Percentiles rank a stretch among this genome's conserved stretches.
These are phyloP conservation scores for Trichophyton simii DNA, from an alignment of 2,329 filamentous ascomycete species.

Conservation along the genomic window DNA sequence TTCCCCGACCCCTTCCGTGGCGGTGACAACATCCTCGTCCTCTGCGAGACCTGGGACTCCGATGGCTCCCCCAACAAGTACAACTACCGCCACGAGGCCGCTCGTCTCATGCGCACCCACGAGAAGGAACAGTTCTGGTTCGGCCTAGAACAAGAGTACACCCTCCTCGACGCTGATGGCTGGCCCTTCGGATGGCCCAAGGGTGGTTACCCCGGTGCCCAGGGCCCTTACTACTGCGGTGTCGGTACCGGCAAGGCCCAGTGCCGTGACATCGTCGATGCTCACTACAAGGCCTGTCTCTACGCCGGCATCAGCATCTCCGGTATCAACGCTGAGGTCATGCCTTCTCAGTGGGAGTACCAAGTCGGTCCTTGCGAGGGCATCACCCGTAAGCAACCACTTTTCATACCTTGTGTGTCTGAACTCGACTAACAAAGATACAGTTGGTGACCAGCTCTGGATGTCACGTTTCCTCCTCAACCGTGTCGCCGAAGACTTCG, in stretches of 20 bases:
- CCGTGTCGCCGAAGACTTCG: conserved; percentile 91
- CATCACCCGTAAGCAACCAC: conserved; percentile 54
- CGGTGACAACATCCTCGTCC: conserved; percentile 83
- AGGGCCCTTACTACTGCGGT: conserved; percentile 96
- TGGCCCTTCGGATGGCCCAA: conserved; percentile 87
- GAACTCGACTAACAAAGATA: neutral
- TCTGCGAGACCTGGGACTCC: conserved; percentile 86
- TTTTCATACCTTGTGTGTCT: too few species aligned
- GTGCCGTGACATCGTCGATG: conserved; percentile 94
- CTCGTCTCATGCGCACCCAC: conserved; percentile 80
- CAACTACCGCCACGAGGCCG: conserved; percentile 91
- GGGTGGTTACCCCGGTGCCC: conserved; percentile 79
- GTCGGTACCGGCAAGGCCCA: conserved; percentile 94
- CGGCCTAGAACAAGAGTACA: conserved; percentile 97
- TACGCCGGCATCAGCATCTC: conserved; percentile 88
- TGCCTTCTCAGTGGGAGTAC: conserved; percentile 97
- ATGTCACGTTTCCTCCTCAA: conserved; percentile 77
- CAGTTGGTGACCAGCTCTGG: conserved; percentile 95
- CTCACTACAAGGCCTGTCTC: conserved; percentile 81
- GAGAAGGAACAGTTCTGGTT: conserved; percentile 84
- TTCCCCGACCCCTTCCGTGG: conserved; percentile 87
- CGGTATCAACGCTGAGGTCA: conserved; percentile 97
- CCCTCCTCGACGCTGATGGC: conserved; percentile 70
- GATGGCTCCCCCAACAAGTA: conserved; percentile 95
- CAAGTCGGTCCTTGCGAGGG: conserved; percentile 84